Evolutionary conservation across 2,329 filamentous ascomycete species (phyloP), one percentile per base, ranked within the genome.

Genomic region (Proliferodiscus dingleyae): DNA sequence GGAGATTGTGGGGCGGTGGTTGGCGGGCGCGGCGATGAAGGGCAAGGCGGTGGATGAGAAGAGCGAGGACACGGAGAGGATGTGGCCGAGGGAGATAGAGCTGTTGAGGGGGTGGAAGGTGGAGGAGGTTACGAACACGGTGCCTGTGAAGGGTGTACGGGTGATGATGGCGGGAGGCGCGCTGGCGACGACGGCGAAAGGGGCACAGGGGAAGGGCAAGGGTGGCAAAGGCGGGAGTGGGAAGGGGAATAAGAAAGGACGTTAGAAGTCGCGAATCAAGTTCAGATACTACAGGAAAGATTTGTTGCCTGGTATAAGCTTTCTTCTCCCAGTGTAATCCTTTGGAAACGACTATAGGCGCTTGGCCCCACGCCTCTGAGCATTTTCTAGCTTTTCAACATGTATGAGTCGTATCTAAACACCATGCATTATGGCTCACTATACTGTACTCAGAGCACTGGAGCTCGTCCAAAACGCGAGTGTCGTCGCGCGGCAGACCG

Each of bases 81-180:
- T 95, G 66, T 93, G 89, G 81, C 87, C 87, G 0, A 71, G 82
- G 13, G 93, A 97, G 66, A 78, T 86, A n/a, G 90, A 95, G 64
- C 68, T 95, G 28, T 76, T 97, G 50, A 85, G 85, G 67, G 79
- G 72, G 0, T 81, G 89, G 71, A 93, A 89, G 67, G 80, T 88
- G 18, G 82, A 87, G 49, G 90, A 95, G 68, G 77, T 89, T 13
- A 78, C 89, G 45, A 90, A 91, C 56, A 78, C 80, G 4, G 77
- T 96, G 53, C 87, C 89, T 0, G 88, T 94, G 0, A 77, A 83
- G 24, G 91, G 87, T 64, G 78, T 93, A 29, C 80, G 85, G 58
- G 79, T 95, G 30, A 86, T 95, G 80, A 79, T 86, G 71, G 72
- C 76, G 11, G 81, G 81, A 5, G 80, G 77, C 1, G 66, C 67